Evolutionary conservation across 441 rosid species (phyloP).

Genomic region (Gossypium laxum): DNA sequence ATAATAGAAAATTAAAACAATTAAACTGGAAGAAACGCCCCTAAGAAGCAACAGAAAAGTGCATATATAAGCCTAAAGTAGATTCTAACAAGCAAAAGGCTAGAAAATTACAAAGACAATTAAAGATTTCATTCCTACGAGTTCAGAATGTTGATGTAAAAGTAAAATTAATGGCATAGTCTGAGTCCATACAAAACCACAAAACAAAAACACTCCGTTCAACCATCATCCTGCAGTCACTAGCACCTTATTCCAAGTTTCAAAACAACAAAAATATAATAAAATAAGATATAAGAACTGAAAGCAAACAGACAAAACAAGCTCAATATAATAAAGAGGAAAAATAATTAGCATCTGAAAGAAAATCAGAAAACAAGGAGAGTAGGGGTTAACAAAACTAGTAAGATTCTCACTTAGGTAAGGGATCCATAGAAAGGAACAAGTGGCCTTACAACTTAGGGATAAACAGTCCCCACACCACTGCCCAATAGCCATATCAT

Average conservation of each 20-base stretch:
- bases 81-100: background rate
- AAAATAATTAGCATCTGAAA: background rate
- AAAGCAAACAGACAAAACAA: background rate
- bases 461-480: background rate
- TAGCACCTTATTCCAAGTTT: background rate
- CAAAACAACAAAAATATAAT: background rate
- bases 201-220: background rate
- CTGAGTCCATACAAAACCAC: background rate
- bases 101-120: background rate
- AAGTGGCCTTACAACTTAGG: background rate
- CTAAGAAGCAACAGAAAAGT: background rate
- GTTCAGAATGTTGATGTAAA: background rate
- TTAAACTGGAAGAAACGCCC: background rate
- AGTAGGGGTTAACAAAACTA: background rate
- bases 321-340: background rate
- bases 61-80: background rate
- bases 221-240: background rate
- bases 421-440: background rate
- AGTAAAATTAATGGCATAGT: background rate
- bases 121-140: background rate
- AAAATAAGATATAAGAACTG: background rate
- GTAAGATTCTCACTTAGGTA: background rate
- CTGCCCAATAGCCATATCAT: background rate
- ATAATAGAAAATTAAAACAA: background rate
- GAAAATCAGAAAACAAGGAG: background rate